phyloP scores from a whole-genome alignment of 768 basidiomycete species.

The Russula lepida region DNA sequence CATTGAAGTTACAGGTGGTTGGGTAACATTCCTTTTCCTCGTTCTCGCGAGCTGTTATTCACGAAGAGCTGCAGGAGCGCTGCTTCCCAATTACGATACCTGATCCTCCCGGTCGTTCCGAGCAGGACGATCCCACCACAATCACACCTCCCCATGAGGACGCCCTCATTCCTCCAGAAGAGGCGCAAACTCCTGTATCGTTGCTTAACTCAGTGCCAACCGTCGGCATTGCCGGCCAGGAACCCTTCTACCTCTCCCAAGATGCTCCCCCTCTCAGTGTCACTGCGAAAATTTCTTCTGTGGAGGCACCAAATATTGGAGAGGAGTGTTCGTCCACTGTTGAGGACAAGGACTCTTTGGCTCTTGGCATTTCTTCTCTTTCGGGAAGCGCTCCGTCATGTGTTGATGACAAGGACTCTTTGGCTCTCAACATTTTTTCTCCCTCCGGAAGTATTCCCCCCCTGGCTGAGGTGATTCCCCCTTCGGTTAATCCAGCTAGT shows the following conservation, averaged over 20 bases:
- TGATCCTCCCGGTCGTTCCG: neutral
- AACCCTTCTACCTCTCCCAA: neutral
- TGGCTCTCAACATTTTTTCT: neutral
- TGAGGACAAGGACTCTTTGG: neutral
- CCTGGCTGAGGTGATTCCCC: neutral
- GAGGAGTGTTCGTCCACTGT: neutral
- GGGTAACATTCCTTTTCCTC: slow-evolving; percentile 1
- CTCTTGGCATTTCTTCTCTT: neutral
- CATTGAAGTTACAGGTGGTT: slow-evolving; percentile 18
- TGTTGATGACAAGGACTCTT: neutral
- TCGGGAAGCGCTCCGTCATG: neutral
- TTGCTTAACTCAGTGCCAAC: neutral
- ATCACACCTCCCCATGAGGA: neutral
- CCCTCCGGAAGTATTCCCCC: neutral
- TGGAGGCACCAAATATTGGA: neutral
- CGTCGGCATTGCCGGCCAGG: neutral
- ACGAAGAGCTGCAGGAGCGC: slow-evolving; percentile 3
- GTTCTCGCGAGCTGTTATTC: neutral
- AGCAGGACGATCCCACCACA: neutral
- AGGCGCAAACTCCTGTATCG: neutral
- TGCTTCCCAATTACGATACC: slow-evolving; percentile 4
- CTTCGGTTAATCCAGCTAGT: neutral
- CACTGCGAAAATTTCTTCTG: neutral
- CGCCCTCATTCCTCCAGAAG: neutral
- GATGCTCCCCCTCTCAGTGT: neutral